A percentile compares a stretch with the other conserved stretches of the same genome.
phyloP scores from a whole-genome alignment of 257 asterid genomes.

The Ehretia macrophylla region DNA sequence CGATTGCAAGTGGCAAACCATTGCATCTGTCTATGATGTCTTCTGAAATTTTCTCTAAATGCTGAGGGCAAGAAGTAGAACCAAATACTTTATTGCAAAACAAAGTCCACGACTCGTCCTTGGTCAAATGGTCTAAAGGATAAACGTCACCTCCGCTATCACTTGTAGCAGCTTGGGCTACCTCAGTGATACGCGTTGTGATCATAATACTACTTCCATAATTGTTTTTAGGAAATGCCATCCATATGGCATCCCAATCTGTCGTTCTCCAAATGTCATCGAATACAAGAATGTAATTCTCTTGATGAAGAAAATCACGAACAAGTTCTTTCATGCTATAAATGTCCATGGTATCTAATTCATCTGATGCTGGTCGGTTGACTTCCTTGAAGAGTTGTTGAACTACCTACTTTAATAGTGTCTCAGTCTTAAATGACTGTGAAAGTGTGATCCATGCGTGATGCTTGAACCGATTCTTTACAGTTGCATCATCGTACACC shows the following conservation, averaged over 20 bases:
- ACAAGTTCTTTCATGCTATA: slow-evolving; percentile 10
- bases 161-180: not conserved
- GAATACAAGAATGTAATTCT: slow-evolving; percentile 22
- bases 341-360: slow-evolving; percentile 7
- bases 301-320: slow-evolving; percentile 12
- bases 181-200: slow-evolving; percentile 6
- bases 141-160: slow-evolving; percentile 1
- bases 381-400: slow-evolving; percentile 23
- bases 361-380: slow-evolving; percentile 11
- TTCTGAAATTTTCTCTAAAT: not conserved
- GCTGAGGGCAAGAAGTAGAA: slow-evolving; percentile 7
- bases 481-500: slow-evolving; percentile 14
- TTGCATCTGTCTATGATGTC: not conserved
- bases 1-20: no score
- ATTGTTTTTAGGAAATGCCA: slow-evolving; percentile 13
- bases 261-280: slow-evolving; percentile 28
- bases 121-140: slow-evolving; percentile 2
- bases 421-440: slow-evolving; percentile 17
- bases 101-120: not conserved
- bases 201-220: slow-evolving; percentile 17
- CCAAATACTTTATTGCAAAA: slow-evolving; percentile 1
- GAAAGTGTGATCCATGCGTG: slow-evolving; percentile 35
- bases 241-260: slow-evolving; percentile 28
- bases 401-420: slow-evolving; percentile 19
- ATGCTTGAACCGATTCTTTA: slow-evolving; percentile 23